Percentiles rank a stretch among this genome's conserved stretches.
Conservation (phyloP, 371 early-diverging fungal genomes). For the Apophysomyces ossiformis region DNA sequence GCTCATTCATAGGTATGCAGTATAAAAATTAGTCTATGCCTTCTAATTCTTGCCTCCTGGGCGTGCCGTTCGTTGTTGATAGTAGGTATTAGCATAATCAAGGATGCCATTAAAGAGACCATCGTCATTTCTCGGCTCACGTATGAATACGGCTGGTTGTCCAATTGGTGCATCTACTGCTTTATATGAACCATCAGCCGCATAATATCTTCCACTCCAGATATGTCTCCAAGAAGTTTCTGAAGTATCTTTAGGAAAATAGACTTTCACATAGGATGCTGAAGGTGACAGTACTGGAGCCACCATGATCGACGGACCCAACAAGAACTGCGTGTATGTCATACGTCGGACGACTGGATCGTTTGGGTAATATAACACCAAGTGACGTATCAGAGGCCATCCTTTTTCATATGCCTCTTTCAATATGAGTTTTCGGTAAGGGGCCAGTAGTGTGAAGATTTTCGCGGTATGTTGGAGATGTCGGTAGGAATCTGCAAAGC, state of each 20-base stretch:
- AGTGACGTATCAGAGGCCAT: conserved; percentile 56
- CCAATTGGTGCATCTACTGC: conserved; percentile 48
- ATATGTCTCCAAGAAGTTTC: conserved; percentile 47
- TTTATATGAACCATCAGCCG: conserved; percentile 42
- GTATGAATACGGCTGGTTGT: conserved; percentile 51
- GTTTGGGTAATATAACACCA: conserved; percentile 55
- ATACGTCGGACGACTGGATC: conserved; percentile 37
- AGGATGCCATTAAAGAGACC: conserved; percentile 39
- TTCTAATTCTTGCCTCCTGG: conserved; percentile 4
- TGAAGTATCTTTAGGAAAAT: conserved; percentile 38
- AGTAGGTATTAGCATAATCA: conserved; percentile 30
- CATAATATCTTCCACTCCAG: conserved; percentile 48
- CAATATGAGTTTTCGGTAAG: conserved; percentile 43
- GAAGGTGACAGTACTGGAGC: conserved; percentile 45
- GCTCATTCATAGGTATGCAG: neutral
- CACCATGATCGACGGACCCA: conserved; percentile 41
- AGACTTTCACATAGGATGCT: conserved; percentile 47
- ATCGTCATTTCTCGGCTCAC: conserved; percentile 48
- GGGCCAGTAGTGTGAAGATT: conserved; percentile 38
- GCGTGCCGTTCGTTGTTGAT: conserved; percentile 7
- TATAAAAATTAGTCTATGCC: neutral
- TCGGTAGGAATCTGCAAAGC: conserved; percentile 30
- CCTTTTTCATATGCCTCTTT: conserved; percentile 55
- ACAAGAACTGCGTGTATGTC: conserved; percentile 41
- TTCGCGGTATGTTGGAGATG: conserved; percentile 46